phyloP scores from a whole-genome alignment of 108 stramenopile genomes.

The Skeletonema costatum region DNA sequence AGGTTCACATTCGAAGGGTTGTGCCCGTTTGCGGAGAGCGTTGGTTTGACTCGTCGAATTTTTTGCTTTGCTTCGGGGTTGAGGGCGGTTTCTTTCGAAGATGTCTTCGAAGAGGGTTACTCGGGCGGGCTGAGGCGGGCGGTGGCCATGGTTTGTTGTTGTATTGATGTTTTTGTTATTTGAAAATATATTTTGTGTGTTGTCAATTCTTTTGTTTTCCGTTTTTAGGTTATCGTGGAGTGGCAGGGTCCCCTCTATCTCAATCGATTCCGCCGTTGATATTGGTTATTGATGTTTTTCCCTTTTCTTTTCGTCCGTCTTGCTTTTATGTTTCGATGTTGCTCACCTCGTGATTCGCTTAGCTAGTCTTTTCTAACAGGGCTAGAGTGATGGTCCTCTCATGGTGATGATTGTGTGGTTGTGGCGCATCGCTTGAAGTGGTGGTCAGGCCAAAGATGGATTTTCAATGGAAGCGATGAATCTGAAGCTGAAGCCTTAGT shows the following conservation, averaged over 20 bases:
- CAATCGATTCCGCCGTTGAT: too few relatives aligned
- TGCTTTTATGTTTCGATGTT: too few relatives aligned
- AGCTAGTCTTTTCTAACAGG: too few relatives aligned
- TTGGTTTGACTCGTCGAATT: slow-evolving; percentile 90
- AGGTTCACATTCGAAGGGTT: slow-evolving; percentile 96
- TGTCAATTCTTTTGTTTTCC: neutral
- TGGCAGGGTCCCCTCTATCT: too few relatives aligned
- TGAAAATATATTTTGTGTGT: neutral
- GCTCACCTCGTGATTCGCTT: too few relatives aligned
- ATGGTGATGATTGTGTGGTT: too few relatives aligned
- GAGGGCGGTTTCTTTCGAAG: slow-evolving; percentile 90
- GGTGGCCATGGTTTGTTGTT: slow-evolving; percentile 54
- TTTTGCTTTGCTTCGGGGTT: slow-evolving; percentile 96
- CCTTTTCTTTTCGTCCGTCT: too few relatives aligned
- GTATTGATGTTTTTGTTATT: neutral
- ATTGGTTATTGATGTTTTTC: too few relatives aligned
- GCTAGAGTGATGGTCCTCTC: too few relatives aligned
- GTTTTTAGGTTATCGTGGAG: neutral
- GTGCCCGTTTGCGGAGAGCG: slow-evolving; percentile 91
- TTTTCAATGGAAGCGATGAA: too few relatives aligned
- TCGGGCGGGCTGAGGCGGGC: slow-evolving; percentile 47
- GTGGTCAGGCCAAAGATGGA: neutral
- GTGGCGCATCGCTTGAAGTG: too few relatives aligned
- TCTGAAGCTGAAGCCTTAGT: too few relatives aligned
- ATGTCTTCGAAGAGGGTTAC: slow-evolving; percentile 98